phyloP scores from a whole-genome alignment of 1,284 basidiomycete genomes.

The Coniferiporia weirii region DNA sequence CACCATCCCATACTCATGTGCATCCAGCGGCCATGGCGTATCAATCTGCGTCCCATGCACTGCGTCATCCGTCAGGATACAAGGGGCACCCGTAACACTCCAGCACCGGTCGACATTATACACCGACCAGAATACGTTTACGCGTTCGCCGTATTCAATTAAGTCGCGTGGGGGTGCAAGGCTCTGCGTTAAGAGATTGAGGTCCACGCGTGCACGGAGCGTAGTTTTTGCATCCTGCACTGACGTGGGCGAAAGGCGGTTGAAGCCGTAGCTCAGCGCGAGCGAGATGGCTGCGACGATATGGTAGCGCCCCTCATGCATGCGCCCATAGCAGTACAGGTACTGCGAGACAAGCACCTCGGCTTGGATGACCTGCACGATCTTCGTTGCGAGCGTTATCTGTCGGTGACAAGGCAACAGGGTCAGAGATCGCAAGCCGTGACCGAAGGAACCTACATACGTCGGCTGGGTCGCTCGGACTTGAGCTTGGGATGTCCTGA shows the following conservation, averaged over 20 bases:
- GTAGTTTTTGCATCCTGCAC: neutral
- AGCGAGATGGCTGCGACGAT: conserved; percentile 35
- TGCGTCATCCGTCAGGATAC: conserved; percentile 35
- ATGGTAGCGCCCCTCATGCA: conserved; percentile 39
- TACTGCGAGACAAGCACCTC: conserved; percentile 53
- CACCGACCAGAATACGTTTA: conserved; percentile 66
- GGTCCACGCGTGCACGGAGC: neutral
- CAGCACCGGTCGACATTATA: conserved; percentile 61
- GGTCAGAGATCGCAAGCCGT: too few relatives aligned
- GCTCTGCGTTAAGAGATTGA: neutral
- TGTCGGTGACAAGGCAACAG: neutral
- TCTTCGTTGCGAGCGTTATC: neutral
- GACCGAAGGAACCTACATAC: neutral
- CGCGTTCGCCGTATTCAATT: conserved; percentile 55
- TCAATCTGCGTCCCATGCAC: conserved; percentile 39
- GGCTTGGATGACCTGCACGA: conserved; percentile 48
- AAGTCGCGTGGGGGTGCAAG: conserved; percentile 30
- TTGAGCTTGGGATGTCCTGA: conserved; percentile 29
- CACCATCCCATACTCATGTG: conserved; percentile 56
- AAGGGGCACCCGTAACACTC: conserved; percentile 55
- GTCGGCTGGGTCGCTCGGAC: conserved; percentile 25
- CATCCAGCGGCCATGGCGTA: conserved; percentile 61
- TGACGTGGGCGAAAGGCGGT: conserved; percentile 27
- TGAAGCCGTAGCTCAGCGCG: conserved; percentile 31
- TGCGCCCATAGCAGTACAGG: conserved; percentile 40